A percentile compares a stretch with the other conserved stretches of the same genome.
Evolutionary conservation across 176 grass and related monocot species (phyloP).

Genomic region (Eleusine indica): DNA sequence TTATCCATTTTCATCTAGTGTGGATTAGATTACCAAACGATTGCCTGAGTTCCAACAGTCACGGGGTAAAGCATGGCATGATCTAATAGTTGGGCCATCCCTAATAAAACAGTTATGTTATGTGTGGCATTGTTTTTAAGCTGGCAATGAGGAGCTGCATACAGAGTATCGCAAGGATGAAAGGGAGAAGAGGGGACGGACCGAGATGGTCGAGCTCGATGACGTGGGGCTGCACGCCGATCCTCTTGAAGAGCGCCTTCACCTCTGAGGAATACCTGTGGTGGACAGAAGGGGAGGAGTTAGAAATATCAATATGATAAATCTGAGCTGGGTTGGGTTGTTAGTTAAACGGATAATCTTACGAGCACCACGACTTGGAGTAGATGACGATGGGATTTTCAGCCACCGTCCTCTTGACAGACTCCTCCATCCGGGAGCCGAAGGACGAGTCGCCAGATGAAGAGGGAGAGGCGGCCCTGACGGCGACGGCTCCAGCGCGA

Average conservation of each 20-base stretch:
- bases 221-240: slow-evolving; percentile 68
- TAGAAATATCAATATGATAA: not conserved
- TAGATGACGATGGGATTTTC: slow-evolving; percentile 86
- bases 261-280: slow-evolving; percentile 86
- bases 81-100: too few species aligned
- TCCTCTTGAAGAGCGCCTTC: slow-evolving; percentile 85
- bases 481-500: slow-evolving; percentile 35
- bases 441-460: slow-evolving; percentile 70
- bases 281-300: not conserved
- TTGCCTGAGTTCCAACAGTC: not conserved
- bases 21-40: not conserved
- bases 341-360: slow-evolving; percentile 16
- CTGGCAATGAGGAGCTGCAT: not conserved
- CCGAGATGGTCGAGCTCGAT: slow-evolving; percentile 90
- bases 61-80: not conserved
- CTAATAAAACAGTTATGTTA: too few species aligned
- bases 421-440: slow-evolving; percentile 85
- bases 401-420: slow-evolving; percentile 64
- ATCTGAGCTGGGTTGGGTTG: not conserved
- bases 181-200: slow-evolving; percentile 17
- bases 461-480: slow-evolving; percentile 56
- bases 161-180: not conserved
- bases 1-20: not conserved
- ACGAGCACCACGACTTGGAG: slow-evolving; percentile 98
- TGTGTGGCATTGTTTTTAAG: not conserved